Base-by-base conservation (phyloP, 208 protist species). In the Trypanosoma mega region DNA sequence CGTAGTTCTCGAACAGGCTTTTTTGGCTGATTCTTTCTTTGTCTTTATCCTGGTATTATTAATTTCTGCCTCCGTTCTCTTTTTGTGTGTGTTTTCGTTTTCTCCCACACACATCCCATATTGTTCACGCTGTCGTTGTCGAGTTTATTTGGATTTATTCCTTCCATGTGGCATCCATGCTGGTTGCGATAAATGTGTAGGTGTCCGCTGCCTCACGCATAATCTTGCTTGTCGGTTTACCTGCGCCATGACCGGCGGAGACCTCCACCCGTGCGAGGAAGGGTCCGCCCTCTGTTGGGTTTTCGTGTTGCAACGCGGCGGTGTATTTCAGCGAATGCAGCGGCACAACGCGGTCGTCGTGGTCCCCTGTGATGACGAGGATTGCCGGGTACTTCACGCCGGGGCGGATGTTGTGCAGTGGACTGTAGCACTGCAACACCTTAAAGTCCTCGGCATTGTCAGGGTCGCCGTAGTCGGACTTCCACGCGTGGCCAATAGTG, bases 331-430 rank as follows among this genome's bases (percentile, higher is more conserved):
- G 93, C 1, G 94, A 97, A 70, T 98, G 97, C 44, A 97, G 65
- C n/a, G 97, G 97, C 50, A 97, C 82, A 21, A 98, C 97, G 27
- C 97, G 78, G 68, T 99, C 97, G 64, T 99, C 97, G 76, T 98
- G 96, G 65, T 98, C 92, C 39, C 83, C 90, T 14, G 96, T 98
- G 2, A 92, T 71, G 0, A 98, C 76, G 2, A 98, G 69, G 31
- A 97, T 85, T 0, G 84, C 63, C 24, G 97, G 97, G 64, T 98
- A 98, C 53, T 87, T 74, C 31, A 70, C 67, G 9, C 76, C 73
- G 2, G 55, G 16, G 21, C 55, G 55, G 1, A 99, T 76, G 63
- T 97, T 99, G 72, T 99, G 96, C 2, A 98, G 23, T 3, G 97
- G 97, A 46, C 91, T 97, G 76, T 97, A 98, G 72, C 88, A 87